Base-by-base conservation (phyloP, 495 filamentous ascomycete genomes). In the Xylaria palmicola region DNA sequence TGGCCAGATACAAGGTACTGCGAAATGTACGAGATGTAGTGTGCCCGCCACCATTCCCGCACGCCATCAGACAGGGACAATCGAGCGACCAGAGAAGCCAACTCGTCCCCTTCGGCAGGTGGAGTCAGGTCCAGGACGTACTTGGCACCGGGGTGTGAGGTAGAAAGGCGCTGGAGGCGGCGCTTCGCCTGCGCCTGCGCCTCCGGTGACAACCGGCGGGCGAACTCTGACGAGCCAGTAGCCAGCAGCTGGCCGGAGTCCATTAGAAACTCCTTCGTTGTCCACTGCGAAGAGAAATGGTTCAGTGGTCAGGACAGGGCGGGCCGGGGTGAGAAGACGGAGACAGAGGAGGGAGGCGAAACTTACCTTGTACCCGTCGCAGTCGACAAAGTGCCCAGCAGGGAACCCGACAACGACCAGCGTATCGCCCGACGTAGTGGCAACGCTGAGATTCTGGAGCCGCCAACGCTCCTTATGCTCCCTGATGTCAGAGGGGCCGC, bases 61-160 rank as follows among this genome's bases (percentile, higher is more conserved):
- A 87, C 77, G 7, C 77, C 77, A 24, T 72, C 72, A 0, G 85
- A 79, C 54, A 87, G 83, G 45, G 83, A 87, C 15, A 88, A 66
- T 43, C 82, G 81, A 1, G 81, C 82, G 40, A 85, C 74, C 55
- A 83, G 72, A 12, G 83, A 78, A 30, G 84, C 80, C 0, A 84
- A 79, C 53, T 87, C 85, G 1, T 87, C 80, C 4, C 86, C 86
- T 51, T 83, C 75, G 1, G 65, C 65, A 0, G 83, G 81, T 15
- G 86, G 86, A 1, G 86, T 88, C 17, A 88, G 75, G 62, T 89
- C 87, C 55, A 89, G 64, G 15, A 88, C 69, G 60, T 80, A 88
- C 49, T 57, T 49, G 30, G 39, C 17, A 10, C 22, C 0, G 5
- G 39, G 36, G 15, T 30, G n/a, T 8, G 41, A 4, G 29, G 2